phyloP scores from a whole-genome alignment of 2,329 filamentous ascomycete species.

The Clarireedia hainanense region DNA sequence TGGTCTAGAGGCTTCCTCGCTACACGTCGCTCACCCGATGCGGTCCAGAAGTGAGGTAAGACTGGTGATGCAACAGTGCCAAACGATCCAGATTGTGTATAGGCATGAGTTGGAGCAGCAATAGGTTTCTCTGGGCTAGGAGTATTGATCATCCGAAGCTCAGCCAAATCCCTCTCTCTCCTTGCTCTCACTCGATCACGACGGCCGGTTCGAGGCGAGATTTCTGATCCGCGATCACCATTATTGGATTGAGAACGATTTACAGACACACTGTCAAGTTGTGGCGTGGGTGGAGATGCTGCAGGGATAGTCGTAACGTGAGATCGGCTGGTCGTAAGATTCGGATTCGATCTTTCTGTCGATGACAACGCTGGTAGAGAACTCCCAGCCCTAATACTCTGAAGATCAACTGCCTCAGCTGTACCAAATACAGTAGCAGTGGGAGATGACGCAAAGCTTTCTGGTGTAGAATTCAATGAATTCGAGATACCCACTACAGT shows the following conservation, averaged over 20 bases:
- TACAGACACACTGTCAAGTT: background rate
- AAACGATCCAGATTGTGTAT: too few species aligned
- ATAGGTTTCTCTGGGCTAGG: too few species aligned
- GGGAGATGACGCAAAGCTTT: background rate
- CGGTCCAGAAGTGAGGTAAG: too few species aligned
- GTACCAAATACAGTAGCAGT: background rate
- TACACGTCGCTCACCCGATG: too few species aligned
- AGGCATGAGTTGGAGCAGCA: too few species aligned
- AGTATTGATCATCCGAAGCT: background rate
- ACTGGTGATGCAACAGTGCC: too few species aligned
- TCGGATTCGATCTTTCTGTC: background rate
- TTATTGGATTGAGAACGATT: background rate
- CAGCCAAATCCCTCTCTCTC: slow-evolving; percentile 22
- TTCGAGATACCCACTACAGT: background rate
- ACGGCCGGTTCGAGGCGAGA: slow-evolving; percentile 8
- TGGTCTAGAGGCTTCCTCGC: too few species aligned
- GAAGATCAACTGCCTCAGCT: slow-evolving; percentile 3
- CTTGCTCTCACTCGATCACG: slow-evolving; percentile 20
- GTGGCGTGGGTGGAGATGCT: background rate
- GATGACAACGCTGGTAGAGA: background rate
- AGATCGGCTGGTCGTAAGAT: background rate
- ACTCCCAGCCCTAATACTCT: background rate
- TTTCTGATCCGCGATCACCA: background rate
- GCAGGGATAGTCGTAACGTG: background rate
- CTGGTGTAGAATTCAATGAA: background rate